Conservation (phyloP, 1,139 yeast species). For the Tardiomyces blankii region DNA sequence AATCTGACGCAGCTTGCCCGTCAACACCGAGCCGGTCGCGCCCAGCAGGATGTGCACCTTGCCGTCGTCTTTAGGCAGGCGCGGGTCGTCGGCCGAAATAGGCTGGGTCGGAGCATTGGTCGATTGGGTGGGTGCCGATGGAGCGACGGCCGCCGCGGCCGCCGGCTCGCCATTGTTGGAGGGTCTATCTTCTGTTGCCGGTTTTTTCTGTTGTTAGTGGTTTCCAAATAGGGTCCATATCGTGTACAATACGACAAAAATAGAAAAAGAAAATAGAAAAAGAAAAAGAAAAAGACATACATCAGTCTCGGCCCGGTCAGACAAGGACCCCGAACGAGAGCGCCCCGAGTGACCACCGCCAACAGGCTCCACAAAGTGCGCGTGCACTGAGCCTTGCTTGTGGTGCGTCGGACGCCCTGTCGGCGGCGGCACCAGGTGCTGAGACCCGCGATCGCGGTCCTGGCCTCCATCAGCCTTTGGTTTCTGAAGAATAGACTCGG, state of each 20-base stretch:
- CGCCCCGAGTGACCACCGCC: neutral
- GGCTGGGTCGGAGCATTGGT: conserved; percentile 9
- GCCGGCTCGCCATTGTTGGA: conserved; percentile 38
- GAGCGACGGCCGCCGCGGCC: conserved; percentile 2
- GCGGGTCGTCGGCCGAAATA: conserved; percentile 50
- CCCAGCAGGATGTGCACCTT: conserved; percentile 79
- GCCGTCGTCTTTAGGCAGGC: conserved; percentile 86
- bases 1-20: conserved; percentile 62
- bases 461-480: neutral
- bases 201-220: no score
- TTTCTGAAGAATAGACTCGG: neutral
- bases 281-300: neutral
- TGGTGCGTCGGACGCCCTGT: conserved; percentile 28
- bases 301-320: neutral
- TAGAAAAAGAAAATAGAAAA: no score
- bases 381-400: conserved; percentile 57
- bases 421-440: neutral
- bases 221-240: no score
- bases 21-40: conserved; percentile 82
- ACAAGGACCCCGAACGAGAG: neutral
- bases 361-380: conserved; percentile 46
- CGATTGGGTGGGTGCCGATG: conserved; percentile 1
- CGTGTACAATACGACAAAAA: no score
- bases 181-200: no score
- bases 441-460: neutral